These are phyloP conservation scores for Spirogloea muscicola DNA, from an alignment of 139 green algal species.

Conservation along the genomic window DNA sequence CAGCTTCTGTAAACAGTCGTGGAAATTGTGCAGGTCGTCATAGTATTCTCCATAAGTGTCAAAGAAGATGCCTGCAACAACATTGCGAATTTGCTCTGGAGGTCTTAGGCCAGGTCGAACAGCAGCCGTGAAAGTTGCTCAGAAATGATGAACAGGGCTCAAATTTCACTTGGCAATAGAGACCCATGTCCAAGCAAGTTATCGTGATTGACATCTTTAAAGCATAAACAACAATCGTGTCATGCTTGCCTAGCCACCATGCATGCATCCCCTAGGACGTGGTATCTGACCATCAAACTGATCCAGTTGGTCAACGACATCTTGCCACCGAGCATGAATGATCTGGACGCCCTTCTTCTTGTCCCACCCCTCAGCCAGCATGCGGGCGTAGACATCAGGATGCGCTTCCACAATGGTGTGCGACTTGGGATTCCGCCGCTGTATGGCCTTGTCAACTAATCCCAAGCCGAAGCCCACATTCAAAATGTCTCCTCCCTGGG, in stretches of 20 bases:
- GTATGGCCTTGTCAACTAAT: constrained; percentile 68
- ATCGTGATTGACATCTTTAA: too few relatives aligned
- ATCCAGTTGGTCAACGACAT: constrained; percentile 22
- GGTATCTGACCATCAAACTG: constrained; percentile 66
- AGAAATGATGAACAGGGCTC: too few relatives aligned
- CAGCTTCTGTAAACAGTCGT: constrained; percentile 65
- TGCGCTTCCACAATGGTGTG: constrained; percentile 95
- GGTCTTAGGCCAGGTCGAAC: too few relatives aligned
- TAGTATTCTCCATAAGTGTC: constrained; percentile 93
- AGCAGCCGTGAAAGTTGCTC: too few relatives aligned
- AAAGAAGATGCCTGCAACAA: constrained; percentile 91
- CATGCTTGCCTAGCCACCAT: neutral
- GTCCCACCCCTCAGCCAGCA: constrained; percentile 68
- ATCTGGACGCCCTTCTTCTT: constrained; percentile 67
- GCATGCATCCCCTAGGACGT: too few relatives aligned
- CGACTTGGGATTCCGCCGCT: constrained; percentile 20
- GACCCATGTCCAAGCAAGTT: too few relatives aligned
- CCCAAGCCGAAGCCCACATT: constrained; percentile 96
- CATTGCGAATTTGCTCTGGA: too few relatives aligned
- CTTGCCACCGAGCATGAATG: constrained; percentile 80
- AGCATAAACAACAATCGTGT: neutral
- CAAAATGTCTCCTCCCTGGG: constrained; percentile 64
- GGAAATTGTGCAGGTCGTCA: constrained; percentile 68
- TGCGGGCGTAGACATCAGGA: constrained; percentile 73
- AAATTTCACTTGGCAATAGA: too few relatives aligned